These are phyloP conservation scores for Penicillium sp. DNA, from an alignment of 2,329 filamentous ascomycete species.

Conservation along the genomic window DNA sequence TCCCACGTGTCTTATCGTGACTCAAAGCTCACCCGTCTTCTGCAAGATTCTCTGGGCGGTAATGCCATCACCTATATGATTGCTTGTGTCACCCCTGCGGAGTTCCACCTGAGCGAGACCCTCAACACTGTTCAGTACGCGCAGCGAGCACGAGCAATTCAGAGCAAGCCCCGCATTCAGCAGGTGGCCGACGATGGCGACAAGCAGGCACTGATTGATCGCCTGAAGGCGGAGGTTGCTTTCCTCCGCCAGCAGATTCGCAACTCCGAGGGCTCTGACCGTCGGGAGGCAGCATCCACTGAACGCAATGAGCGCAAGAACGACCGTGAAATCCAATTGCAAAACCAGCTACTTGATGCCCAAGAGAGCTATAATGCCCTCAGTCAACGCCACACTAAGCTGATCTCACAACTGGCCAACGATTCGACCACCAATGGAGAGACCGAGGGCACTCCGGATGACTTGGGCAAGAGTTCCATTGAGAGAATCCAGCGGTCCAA, in stretches of 20 bases:
- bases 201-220: conserved; percentile 90
- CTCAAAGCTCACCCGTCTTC: conserved; percentile 89
- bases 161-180: conserved; percentile 96
- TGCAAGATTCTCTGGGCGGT: conserved; percentile 94
- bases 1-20: conserved; percentile 97
- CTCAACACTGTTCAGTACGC: conserved; percentile 97
- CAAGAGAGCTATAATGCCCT: conserved; percentile 95
- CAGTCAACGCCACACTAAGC: conserved; percentile 88
- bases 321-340: conserved; percentile 84
- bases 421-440: conserved; percentile 58
- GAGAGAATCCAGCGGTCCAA: conserved; percentile 92
- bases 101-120: conserved; percentile 97
- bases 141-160: conserved; percentile 91
- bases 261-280: conserved; percentile 70
- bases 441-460: conserved; percentile 52
- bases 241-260: conserved; percentile 94
- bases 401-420: conserved; percentile 90
- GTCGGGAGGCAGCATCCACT: conserved; percentile 57
- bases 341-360: conserved; percentile 87
- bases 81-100: conserved; percentile 92
- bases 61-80: conserved; percentile 99
- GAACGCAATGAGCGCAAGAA: conserved; percentile 78
- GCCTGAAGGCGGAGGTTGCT: conserved; percentile 87
- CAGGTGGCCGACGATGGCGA: conserved; percentile 85
- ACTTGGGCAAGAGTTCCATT: conserved; percentile 73